Evolutionary conservation across 2,329 filamentous ascomycete species (phyloP), one percentile per base, ranked within the genome.

Genomic region (Pyrenophora teres): DNA sequence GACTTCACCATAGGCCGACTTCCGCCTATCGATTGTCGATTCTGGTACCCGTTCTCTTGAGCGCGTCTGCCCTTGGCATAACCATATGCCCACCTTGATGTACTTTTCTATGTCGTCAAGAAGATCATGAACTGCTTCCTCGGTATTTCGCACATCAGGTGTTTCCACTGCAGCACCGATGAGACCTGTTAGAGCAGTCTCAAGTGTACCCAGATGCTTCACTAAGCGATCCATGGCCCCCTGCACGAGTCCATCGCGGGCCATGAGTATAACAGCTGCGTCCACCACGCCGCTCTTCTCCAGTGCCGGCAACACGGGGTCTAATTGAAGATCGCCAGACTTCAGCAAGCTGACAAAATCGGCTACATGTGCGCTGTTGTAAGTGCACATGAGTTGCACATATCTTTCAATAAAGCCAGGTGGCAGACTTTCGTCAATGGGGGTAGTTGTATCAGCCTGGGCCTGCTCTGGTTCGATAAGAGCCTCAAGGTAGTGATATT

Each of bases 271-370:
- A 6, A 99, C 90, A 0, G 92, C 93, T 4, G 92, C 95, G 76
- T 99, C 94, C 39, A 99, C 85, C 4, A 94, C 90, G 1, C 92
- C 92, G 36, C 87, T 92, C 56, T 88, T 84, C 73, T 99, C 95
- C 80, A 99, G 91, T 0, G 87, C 87, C 3, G 92, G 92, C 6
- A 99, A 80, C 1, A 99, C 81, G 45, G 86, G 83, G 10, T 94
- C 89, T 0, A 99, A 81, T 19, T 86, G 83, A 23, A 99, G 76
- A 68, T 97, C 87, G 9, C 88, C 86, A 3, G 87, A 86, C 61
- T 91, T 89, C 2, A 96, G 80, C 1, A 84, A 71, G 32, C 88
- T 86, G 23, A 97, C 84, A 70, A 94, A 99, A 48, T 92, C 87
- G 2, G 90, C 89, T 2, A 99, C 93, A 63, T 92, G 90, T 0